Evolutionary conservation across 2,329 filamentous ascomycete species (phyloP).

Genomic region (Laburnicola sp.): DNA sequence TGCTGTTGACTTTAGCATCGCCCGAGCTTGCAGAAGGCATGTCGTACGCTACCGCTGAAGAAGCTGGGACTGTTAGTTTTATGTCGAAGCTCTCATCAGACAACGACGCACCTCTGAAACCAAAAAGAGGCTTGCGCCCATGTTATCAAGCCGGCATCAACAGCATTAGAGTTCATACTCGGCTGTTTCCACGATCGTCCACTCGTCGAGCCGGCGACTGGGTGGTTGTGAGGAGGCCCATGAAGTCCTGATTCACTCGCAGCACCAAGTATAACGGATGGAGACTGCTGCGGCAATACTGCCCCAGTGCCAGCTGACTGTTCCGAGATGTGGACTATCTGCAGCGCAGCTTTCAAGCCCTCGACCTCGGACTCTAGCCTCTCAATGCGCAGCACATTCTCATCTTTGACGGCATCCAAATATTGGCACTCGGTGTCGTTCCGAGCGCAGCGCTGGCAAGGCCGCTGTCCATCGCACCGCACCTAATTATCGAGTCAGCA

Average conservation of each 20-base stretch:
- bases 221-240: background rate
- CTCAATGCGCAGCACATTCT: constrained; percentile 29
- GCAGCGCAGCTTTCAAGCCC: constrained; percentile 19
- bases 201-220: background rate
- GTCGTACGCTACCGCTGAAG: constrained; percentile 35
- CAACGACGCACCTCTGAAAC: constrained; percentile 25
- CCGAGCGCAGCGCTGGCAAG: constrained; percentile 36
- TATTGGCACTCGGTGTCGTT: constrained; percentile 32
- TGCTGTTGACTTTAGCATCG: constrained; percentile 35
- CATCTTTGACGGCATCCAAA: constrained; percentile 30
- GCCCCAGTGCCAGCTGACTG: background rate
- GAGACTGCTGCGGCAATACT: constrained; percentile 3
- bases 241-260: background rate
- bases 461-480: constrained; percentile 35
- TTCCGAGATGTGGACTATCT: constrained; percentile 2
- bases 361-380: constrained; percentile 31
- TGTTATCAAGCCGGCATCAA: constrained; percentile 30
- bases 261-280: constrained; percentile 4
- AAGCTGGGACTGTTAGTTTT: constrained; percentile 22
- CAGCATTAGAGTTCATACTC: constrained; percentile 20
- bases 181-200: background rate
- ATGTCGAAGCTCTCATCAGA: background rate
- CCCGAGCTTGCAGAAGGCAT: background rate
- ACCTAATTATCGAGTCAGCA: constrained; percentile 21
- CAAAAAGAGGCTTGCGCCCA: constrained; percentile 31